A percentile compares a stretch with the other conserved stretches of the same genome.
These are phyloP conservation scores for Vitis cinerea DNA, from an alignment of 164 flowering plant genomes.

Conservation along the genomic window DNA sequence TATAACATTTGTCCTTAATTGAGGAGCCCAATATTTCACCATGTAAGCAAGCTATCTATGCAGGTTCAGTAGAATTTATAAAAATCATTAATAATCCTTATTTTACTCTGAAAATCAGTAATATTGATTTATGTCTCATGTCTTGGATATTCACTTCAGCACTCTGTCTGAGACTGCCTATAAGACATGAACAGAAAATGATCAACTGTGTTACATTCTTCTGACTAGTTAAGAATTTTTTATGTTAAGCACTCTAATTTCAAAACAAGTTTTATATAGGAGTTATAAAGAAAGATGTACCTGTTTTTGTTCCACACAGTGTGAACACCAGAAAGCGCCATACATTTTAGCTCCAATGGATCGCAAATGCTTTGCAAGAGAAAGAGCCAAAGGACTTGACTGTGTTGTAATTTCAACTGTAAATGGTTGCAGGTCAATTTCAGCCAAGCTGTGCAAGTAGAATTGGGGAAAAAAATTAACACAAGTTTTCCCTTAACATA, in stretches of 20 bases:
- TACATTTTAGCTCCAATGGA: slow-evolving; percentile 93
- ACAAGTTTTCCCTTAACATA: neutral
- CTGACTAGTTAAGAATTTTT: neutral
- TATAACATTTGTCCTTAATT: too few relatives aligned
- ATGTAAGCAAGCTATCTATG: too few relatives aligned
- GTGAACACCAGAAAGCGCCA: slow-evolving; percentile 99
- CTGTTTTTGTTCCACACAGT: slow-evolving; percentile 91
- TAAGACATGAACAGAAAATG: too few relatives aligned
- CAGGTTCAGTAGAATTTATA: too few relatives aligned
- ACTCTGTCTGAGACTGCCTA: too few relatives aligned
- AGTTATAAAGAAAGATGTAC: slow-evolving; percentile 32
- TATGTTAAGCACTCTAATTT: neutral
- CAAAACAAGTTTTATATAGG: neutral
- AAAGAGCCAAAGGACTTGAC: slow-evolving; percentile 68
- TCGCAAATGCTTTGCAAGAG: slow-evolving; percentile 83
- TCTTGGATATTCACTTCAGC: too few relatives aligned
- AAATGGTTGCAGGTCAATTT: slow-evolving; percentile 50
- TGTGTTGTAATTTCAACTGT: slow-evolving; percentile 59
- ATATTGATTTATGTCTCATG: too few relatives aligned
- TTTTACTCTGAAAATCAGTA: too few relatives aligned
- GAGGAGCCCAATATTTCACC: too few relatives aligned
- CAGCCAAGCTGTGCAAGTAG: slow-evolving; percentile 41
- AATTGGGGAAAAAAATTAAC: neutral
- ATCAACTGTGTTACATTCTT: neutral
- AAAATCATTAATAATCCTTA: too few relatives aligned